Evolutionary conservation across 1,284 basidiomycete genomes (phyloP).

Genomic region (Irpex lacteus): DNA sequence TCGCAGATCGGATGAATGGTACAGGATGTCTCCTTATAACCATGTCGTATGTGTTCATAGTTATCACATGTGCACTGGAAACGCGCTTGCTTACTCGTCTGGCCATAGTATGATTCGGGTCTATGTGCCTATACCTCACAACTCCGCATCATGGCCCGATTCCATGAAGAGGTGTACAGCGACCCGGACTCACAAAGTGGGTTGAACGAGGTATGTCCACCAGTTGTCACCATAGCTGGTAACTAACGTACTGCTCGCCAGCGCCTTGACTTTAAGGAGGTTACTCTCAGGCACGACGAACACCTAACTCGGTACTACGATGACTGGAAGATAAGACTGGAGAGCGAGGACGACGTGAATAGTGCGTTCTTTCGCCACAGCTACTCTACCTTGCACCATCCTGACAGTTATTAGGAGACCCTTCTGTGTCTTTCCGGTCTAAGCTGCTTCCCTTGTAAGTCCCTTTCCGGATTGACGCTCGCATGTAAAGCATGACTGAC

Average conservation of each 20-base stretch:
- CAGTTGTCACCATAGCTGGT: background rate
- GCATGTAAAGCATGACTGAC: background rate
- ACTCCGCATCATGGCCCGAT: constrained; percentile 65
- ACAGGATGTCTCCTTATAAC: constrained; percentile 63
- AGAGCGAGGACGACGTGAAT: constrained; percentile 20
- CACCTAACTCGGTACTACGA: constrained; percentile 55
- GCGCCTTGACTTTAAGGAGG: constrained; percentile 63
- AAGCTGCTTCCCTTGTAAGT: constrained; percentile 73
- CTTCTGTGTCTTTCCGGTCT: constrained; percentile 60
- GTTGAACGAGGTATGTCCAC: constrained; percentile 56
- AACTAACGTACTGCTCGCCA: constrained; percentile 25
- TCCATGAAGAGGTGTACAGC: constrained; percentile 78
- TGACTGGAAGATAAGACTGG: constrained; percentile 48
- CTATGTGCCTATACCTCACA: constrained; percentile 70
- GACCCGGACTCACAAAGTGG: constrained; percentile 66
- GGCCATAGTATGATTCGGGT: constrained; percentile 63
- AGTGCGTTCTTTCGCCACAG: background rate
- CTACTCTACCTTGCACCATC: background rate
- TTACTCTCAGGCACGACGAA: constrained; percentile 60
- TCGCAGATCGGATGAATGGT: constrained; percentile 75
- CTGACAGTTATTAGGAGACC: constrained; percentile 39
- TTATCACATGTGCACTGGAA: background rate
- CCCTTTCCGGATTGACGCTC: background rate
- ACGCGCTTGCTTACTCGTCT: background rate
- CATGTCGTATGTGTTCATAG: constrained; percentile 40